Evolutionary conservation across 1,139 yeast species (phyloP), one percentile per base, ranked within the genome.

Genomic region (Zhuliangozyma blackwelliae): DNA sequence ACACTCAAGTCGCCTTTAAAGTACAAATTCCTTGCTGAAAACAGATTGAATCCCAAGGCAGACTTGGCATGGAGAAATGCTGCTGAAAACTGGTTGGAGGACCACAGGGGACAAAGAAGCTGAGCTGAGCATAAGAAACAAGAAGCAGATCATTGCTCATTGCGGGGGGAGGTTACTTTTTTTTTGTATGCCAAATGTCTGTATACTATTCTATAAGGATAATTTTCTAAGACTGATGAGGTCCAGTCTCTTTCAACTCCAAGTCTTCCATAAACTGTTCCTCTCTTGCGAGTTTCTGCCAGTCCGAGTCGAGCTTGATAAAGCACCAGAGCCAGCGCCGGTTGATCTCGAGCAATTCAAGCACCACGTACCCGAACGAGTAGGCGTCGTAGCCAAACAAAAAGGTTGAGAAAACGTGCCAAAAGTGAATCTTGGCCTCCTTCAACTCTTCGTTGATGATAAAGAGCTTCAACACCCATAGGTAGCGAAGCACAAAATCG

Each of bases 291-390:
- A 63, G 45, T 52, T 74, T 75, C 41, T 70, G 54, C 60, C 71
- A 82, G 56, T 90, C 97, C 28, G 85, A 75, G 50, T 90, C 97
- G 25, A 89, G 64, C 55, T 94, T 82, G 52, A 90, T 66, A 48
- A 87, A 77, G 36, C 90, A 77, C 98, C 98, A 92, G 40, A 88
- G 61, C 79, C 92, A 87, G 49, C 98, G 72, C 59, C 98, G 72
- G 9, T 80, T 49, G 9, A 92, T 69, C 56, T 92, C 98, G 37
- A 89, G 60, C 8, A 77, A 51, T 51, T 90, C 95, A 36, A 87
- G 59, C 7, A 72, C 54, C 41, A 82, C 79, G 47, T 75, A 69
- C 1, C 92, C 94, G 20, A 71, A 60, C 21, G 79, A 75, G 47
- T 69, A 77, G 21, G 78, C 63, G 50, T 64, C 70, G 46, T 61